Percentiles rank a stretch among this genome's conserved stretches.
phyloP scores from a whole-genome alignment of 352 stramenopile genomes.

The Globisporangium cystogenes region DNA sequence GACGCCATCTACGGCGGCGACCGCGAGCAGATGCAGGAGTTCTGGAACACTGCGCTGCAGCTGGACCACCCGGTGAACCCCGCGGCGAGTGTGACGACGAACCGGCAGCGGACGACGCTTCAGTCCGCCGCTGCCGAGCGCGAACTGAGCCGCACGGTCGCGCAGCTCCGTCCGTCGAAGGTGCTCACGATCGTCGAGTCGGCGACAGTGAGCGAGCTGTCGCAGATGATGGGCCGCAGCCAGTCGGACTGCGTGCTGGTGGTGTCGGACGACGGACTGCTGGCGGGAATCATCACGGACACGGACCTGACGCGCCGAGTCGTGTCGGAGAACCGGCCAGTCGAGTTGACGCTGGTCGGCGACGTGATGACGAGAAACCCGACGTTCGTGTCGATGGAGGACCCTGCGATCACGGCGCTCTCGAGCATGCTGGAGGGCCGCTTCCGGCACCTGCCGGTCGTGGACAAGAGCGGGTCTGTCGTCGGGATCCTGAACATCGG shows the following conservation, averaged over 20 bases:
- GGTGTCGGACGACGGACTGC: slow-evolving; percentile 78
- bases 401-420: slow-evolving; percentile 82
- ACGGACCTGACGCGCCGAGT: slow-evolving; percentile 82
- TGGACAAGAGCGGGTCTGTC: slow-evolving; percentile 79
- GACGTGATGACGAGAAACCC: slow-evolving; percentile 84
- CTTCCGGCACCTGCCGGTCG: slow-evolving; percentile 83
- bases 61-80: slow-evolving; percentile 61
- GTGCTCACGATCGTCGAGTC: slow-evolving; percentile 87
- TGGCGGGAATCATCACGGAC: slow-evolving; percentile 96
- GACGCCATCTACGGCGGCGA: slow-evolving; percentile 85
- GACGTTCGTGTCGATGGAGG: slow-evolving; percentile 78
- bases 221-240: slow-evolving; percentile 86
- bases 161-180: slow-evolving; percentile 75
- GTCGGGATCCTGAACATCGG: slow-evolving; percentile 97
- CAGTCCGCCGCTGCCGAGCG: slow-evolving; percentile 47
- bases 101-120: slow-evolving; percentile 54
- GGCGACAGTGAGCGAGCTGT: slow-evolving; percentile 81
- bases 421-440: slow-evolving; percentile 85
- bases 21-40: slow-evolving; percentile 87
- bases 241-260: slow-evolving; percentile 92
- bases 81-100: slow-evolving; percentile 20
- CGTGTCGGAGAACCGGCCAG: slow-evolving; percentile 69
- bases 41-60: slow-evolving; percentile 84
- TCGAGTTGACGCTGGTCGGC: slow-evolving; percentile 62
- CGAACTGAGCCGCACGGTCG: slow-evolving; percentile 74